Percentiles rank a stretch among this genome's conserved stretches.
These are phyloP conservation scores for Epichloe elymi DNA, from an alignment of 2,329 filamentous ascomycete species.

Conservation along the genomic window DNA sequence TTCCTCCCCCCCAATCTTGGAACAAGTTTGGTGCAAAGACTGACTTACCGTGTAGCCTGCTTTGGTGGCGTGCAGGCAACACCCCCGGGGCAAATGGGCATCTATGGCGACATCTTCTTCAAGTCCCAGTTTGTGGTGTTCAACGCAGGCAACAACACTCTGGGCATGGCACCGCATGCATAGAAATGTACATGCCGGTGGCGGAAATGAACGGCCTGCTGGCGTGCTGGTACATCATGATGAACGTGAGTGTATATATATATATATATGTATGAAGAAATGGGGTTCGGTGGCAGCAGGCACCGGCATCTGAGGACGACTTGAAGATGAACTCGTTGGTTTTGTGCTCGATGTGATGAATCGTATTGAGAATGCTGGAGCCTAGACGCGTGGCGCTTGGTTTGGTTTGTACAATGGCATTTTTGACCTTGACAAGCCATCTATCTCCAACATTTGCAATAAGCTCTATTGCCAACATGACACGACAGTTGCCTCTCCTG, in stretches of 20 bases:
- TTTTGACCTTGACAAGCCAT: too few species aligned
- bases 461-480: neutral
- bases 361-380: neutral
- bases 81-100: constrained; percentile 38
- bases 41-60: constrained; percentile 32
- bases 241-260: too few species aligned
- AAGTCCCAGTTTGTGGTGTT: constrained; percentile 48
- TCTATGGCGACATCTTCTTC: constrained; percentile 51
- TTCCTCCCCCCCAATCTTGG: too few species aligned
- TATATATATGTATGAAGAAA: neutral
- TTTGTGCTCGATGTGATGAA: neutral
- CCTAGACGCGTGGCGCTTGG: neutral
- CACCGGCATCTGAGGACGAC: too few species aligned
- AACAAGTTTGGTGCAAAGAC: neutral
- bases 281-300: too few species aligned
- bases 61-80: constrained; percentile 56
- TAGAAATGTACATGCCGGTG: neutral
- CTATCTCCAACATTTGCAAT: neutral
- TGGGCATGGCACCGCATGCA: constrained; percentile 32
- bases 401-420: too few species aligned
- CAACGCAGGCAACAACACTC: constrained; percentile 39
- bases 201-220: too few species aligned
- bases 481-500: neutral
- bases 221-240: too few species aligned
- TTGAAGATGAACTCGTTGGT: neutral